phyloP scores from a whole-genome alignment of 1,284 basidiomycete genomes.

The Leccinum pachyderme region DNA sequence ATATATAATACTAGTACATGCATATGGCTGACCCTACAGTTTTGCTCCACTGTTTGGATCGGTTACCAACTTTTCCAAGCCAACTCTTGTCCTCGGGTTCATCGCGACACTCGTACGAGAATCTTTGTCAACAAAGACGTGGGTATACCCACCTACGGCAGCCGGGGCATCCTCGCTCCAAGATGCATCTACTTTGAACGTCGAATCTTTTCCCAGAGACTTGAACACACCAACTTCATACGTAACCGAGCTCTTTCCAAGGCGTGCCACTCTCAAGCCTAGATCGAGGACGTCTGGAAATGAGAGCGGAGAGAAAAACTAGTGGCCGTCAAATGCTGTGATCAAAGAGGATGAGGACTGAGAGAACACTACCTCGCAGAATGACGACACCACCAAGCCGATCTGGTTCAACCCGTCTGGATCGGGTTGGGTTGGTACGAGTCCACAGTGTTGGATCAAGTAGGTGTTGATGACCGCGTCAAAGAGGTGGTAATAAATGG shows the following conservation, averaged over 20 bases:
- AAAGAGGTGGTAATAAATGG: constrained; percentile 76
- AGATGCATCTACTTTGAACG: neutral
- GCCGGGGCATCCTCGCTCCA: constrained; percentile 39
- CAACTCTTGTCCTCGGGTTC: constrained; percentile 10
- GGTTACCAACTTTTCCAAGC: constrained; percentile 14
- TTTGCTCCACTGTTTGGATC: constrained; percentile 4
- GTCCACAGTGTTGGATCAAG: constrained; percentile 57
- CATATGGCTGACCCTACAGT: constrained; percentile 8
- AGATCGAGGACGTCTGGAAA: constrained; percentile 69
- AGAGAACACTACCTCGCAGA: constrained; percentile 47
- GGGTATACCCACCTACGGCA: constrained; percentile 76
- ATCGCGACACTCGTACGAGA: constrained; percentile 56
- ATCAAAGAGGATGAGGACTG: neutral
- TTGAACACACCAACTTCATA: constrained; percentile 76
- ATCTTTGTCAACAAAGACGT: constrained; percentile 70
- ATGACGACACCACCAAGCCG: constrained; percentile 71
- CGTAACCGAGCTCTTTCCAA: constrained; percentile 69
- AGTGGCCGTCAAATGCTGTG: neutral
- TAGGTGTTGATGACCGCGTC: constrained; percentile 76
- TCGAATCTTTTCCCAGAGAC: constrained; percentile 21
- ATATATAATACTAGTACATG: neutral
- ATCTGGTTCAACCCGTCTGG: constrained; percentile 40
- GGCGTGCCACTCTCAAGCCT: constrained; percentile 59
- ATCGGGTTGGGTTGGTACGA: constrained; percentile 45
- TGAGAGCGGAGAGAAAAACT: constrained; percentile 66